phyloP scores from a whole-genome alignment of 176 grass and related monocot genomes.

The sorghum (Sorghum bicolor) region DNA sequence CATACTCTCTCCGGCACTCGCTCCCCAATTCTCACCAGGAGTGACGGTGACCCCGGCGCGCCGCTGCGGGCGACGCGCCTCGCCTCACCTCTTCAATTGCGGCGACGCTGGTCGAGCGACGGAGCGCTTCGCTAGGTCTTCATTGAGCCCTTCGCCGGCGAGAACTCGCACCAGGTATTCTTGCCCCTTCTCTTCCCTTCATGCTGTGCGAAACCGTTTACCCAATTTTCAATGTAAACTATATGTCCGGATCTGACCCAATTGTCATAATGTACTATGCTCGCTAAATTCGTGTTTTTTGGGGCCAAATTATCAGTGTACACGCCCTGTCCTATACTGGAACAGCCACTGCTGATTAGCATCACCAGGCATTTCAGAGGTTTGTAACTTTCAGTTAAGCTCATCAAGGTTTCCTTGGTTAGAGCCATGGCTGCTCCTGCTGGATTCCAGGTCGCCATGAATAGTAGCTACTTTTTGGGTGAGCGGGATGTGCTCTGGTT shows the following conservation, averaged over 20 bases:
- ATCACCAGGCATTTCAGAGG: not conserved
- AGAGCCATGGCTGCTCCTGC: constrained; percentile 19
- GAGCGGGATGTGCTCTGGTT: not conserved
- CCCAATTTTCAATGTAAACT: not conserved
- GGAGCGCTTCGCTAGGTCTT: too few species aligned
- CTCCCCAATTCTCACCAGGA: too few species aligned
- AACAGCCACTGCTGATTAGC: not conserved
- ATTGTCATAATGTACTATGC: not conserved
- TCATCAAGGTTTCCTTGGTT: not conserved
- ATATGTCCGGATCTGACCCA: not conserved
- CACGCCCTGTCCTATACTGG: not conserved
- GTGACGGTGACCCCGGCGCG: too few species aligned
- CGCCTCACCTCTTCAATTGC: too few species aligned
- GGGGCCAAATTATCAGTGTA: not conserved
- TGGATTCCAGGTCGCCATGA: not conserved
- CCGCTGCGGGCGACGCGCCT: too few species aligned
- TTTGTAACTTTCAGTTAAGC: constrained; percentile 13
- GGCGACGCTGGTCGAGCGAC: too few species aligned
- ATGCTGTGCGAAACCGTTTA: not conserved
- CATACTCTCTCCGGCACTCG: too few species aligned
- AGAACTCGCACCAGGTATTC: too few species aligned
- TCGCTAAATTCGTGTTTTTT: not conserved
- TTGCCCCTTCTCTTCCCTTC: not conserved
- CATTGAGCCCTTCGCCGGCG: too few species aligned
- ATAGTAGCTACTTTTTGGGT: constrained; percentile 12